Conservation (phyloP, 306 rosid species). For the Rosa lucieae region DNA sequence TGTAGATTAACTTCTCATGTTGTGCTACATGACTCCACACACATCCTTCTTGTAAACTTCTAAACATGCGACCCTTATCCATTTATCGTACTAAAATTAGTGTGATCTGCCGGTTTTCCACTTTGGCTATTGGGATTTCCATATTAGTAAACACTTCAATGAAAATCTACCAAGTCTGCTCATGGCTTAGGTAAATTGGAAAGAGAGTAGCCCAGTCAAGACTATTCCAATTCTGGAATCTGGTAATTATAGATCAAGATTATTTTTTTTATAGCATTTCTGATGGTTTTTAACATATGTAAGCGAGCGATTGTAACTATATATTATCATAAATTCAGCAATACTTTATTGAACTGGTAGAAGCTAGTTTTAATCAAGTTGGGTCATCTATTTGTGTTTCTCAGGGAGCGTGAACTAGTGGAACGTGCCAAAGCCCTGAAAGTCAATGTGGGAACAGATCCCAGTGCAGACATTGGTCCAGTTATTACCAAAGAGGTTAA, state of each 20-base stretch:
- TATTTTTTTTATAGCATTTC: background rate
- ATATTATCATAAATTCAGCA: background rate
- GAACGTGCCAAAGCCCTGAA: constrained; percentile 52
- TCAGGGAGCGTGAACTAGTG: constrained; percentile 60
- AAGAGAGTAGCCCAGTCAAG: background rate
- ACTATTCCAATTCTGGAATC: constrained; percentile 1
- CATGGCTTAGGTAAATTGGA: background rate
- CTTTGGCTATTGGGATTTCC: background rate
- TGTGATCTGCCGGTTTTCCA: background rate
- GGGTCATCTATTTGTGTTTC: constrained; percentile 23
- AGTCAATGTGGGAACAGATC: constrained; percentile 67
- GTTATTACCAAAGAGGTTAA: constrained; percentile 62
- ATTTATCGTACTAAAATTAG: background rate
- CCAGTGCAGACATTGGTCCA: constrained; percentile 69
- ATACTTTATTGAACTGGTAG: background rate
- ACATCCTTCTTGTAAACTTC: background rate
- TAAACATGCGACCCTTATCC: background rate
- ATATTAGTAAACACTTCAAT: background rate
- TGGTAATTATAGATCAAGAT: background rate
- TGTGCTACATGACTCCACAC: background rate
- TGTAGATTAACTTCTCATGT: background rate
- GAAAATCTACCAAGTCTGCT: background rate
- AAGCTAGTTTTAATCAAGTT: constrained; percentile 10
- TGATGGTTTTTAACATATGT: background rate
- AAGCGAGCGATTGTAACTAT: background rate